Base-by-base conservation (phyloP, 345 rosid species). In the Tarenaya hassleriana region DNA sequence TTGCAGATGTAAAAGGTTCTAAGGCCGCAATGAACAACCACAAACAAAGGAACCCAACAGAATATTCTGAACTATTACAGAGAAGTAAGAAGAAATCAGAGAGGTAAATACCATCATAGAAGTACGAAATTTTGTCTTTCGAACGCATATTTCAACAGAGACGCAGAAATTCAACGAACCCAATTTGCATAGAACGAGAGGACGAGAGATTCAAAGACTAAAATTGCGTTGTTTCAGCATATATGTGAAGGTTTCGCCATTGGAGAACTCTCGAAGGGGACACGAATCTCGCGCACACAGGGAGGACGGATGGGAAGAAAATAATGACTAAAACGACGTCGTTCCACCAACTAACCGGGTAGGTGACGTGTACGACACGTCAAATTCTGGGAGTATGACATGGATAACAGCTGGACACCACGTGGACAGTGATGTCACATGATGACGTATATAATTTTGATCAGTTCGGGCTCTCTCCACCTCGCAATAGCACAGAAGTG, bases 51-150 rank as follows among this genome's bases (percentile, higher is more conserved):
- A 7, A 45, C 10, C 17, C 7, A 6, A 11, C 13, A 50, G 41
- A 16, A 1, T n/a, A 34, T n/a, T 0, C 14, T 31, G 7, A 5
- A 34, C 7, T 3, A 50, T 18, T 34, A 2, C 32, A 41, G 12
- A 18, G 13, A 8, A 32, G 40, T 31, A 1, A 43, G 20, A 24
- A 49, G 69, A 45, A 45, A 41, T 19, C 27, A 55, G 14, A 54
- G n/a, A 47, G 8, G 50, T 40, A 53, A 16, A 50, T 69, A 85
- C 95, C 98, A 57, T 92, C 96, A 53, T 88, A 88, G 58, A 88
- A 92, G 79, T 92, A 92, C 45, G 96, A 57, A 50, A 92, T 85
- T 68, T 69, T 79, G 66, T 92, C 98, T 82, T 83, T 92, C 15
- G 96, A 67, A 17, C 82, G 86, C 96, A 88, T 92, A 33, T 54